Evolutionary conservation across 177 flowering plant species (phyloP), one percentile per base, ranked within the genome.

Genomic region (Tripterygium wilfordii): DNA sequence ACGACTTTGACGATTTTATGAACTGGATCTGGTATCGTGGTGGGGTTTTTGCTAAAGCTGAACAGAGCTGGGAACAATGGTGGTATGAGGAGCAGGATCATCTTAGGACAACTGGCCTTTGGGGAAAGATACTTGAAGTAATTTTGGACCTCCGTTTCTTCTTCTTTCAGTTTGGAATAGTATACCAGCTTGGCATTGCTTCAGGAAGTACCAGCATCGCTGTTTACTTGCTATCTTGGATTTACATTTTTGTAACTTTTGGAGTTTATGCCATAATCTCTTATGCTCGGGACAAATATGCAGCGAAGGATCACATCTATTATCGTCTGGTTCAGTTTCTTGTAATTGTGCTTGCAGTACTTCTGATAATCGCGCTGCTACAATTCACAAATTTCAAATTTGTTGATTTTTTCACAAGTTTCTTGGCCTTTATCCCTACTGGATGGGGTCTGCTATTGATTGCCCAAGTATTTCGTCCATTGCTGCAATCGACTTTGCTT

Each of bases 1-100:
- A 79, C 13, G 88, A 82, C 63, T 82, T 69, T 42, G 83, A 79
- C 50, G 80, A 79, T 27, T 82, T 79, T 38, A 74, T 79, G 80
- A 70, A 72, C 65, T 82, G 88, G 88, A 68, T 82, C 31, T 79
- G 85, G 85, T 72, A 42, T 37, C 61, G 57, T 36, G 79, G 88
- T 16, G 61, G 79, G 32, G 76, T 74, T 35, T 76, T 70, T 55
- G 70, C 75, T 8, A 76, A 76, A 51, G 50, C 80, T 42, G 88
- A 82, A 46, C 62, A 79, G 62, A 76, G 82, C 64, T 82, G 88
- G 88, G 88, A 82, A 60, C 65, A 28, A 42, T 78, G 84, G 88
- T 82, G 88, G 88, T 47, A 69, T 37, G 82, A 82, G 62, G 85
- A 81, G 57, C 84, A 80, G 54, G 87, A 70, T 61, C 87, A 80